These are phyloP conservation scores for Rusavskia elegans DNA, from an alignment of 495 filamentous ascomycete species.

Conservation along the genomic window DNA sequence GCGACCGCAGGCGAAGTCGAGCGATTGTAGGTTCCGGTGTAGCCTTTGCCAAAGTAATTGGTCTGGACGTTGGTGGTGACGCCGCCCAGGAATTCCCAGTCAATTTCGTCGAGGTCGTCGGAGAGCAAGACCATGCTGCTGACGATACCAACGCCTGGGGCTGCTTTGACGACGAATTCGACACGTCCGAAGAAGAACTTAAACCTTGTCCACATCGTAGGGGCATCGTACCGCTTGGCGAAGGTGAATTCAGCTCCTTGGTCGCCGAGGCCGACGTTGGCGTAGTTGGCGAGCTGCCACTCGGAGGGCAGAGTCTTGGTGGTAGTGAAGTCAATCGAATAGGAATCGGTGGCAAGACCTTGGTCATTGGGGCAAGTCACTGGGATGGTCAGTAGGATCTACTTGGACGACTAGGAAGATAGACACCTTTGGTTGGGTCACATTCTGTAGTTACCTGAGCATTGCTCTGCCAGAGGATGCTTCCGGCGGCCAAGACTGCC, in stretches of 20 bases:
- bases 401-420: constrained; percentile 3
- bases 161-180: constrained; percentile 56
- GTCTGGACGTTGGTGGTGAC: constrained; percentile 54
- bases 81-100: constrained; percentile 68
- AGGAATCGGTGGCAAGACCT: constrained; percentile 39
- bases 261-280: constrained; percentile 26
- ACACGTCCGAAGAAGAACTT: constrained; percentile 67
- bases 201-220: constrained; percentile 56
- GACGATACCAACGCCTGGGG: constrained; percentile 59
- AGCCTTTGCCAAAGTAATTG: constrained; percentile 93
- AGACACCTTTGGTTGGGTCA: constrained; percentile 24
- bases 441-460: constrained; percentile 11
- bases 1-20: constrained; percentile 38
- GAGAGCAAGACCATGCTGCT: constrained; percentile 74
- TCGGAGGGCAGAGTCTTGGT: constrained; percentile 31
- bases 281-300: constrained; percentile 45
- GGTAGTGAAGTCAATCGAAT: constrained; percentile 50
- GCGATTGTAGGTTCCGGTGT: constrained; percentile 64
- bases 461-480: not conserved
- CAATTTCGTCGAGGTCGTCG: constrained; percentile 88
- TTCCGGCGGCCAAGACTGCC: not conserved
- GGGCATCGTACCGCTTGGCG: constrained; percentile 50
- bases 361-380: constrained; percentile 43
- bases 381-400: constrained; percentile 4
- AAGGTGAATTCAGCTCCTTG: constrained; percentile 58